Evolutionary conservation across 176 grass and related monocot genomes (phyloP).

Genomic region (Zizania latifolia): DNA sequence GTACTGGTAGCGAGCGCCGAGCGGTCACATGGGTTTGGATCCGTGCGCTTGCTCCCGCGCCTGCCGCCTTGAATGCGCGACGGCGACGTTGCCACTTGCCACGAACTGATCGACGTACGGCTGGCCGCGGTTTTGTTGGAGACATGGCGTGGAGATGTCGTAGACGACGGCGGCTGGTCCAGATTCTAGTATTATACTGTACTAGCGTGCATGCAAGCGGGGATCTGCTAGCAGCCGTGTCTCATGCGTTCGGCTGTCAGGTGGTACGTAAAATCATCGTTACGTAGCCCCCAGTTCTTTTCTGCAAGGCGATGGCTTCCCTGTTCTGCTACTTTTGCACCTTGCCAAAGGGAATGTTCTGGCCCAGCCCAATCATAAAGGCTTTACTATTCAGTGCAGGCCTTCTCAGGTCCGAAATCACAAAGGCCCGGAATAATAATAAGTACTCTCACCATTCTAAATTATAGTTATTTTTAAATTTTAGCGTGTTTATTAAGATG

Average conservation of each 20-base stretch:
- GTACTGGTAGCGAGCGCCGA: background rate
- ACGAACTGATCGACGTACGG: background rate
- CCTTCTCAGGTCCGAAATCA: background rate
- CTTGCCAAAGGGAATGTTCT: background rate
- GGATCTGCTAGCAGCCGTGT: background rate
- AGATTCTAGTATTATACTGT: background rate
- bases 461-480: no score
- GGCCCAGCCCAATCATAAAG: background rate
- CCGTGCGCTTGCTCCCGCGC: background rate
- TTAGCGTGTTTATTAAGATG: no score
- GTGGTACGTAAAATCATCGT: background rate
- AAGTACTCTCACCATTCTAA: no score
- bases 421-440: no score
- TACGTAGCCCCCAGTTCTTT: background rate
- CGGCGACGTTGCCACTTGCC: background rate
- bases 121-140: background rate
- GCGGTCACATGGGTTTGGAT: background rate
- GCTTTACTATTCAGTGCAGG: background rate
- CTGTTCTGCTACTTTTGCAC: background rate
- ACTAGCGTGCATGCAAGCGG: background rate
- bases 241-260: background rate
- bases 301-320: no score
- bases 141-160: no score
- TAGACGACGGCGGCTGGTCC: background rate
- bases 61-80: background rate